phyloP scores from a whole-genome alignment of 2,329 filamentous ascomycete species.

The Paecilomyces niveus region DNA sequence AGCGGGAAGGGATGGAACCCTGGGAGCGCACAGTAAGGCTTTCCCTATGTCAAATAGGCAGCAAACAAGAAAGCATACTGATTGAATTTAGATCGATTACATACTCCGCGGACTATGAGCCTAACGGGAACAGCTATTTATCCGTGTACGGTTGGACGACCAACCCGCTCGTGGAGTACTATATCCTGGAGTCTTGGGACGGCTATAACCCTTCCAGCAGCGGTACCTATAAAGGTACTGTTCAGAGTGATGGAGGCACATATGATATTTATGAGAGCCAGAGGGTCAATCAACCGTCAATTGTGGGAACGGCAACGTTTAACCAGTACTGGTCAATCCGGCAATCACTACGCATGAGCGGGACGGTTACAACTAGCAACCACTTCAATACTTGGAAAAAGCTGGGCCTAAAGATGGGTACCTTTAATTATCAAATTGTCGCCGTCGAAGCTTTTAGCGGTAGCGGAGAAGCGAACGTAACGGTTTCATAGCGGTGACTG shows the following conservation, averaged over 20 bases:
- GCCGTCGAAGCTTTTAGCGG: constrained; percentile 26
- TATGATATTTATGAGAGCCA: constrained; percentile 32
- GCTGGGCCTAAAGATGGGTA: constrained; percentile 25
- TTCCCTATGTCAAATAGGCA: constrained; percentile 22
- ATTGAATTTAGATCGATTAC: too few relatives aligned
- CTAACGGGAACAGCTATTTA: constrained; percentile 5
- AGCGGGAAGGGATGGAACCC: too few relatives aligned
- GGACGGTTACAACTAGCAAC: constrained; percentile 27
- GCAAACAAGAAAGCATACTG: constrained; percentile 6
- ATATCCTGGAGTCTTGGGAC: constrained; percentile 28
- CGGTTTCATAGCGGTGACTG: too few relatives aligned
- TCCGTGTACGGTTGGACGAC: constrained; percentile 37
- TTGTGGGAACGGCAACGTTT: constrained; percentile 33
- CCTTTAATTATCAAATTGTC: constrained; percentile 34
- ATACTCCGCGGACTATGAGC: too few relatives aligned
- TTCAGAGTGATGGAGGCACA: constrained; percentile 27
- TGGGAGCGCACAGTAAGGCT: constrained; percentile 4
- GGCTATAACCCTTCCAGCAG: constrained; percentile 19
- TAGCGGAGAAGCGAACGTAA: too few relatives aligned
- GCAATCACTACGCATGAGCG: constrained; percentile 23
- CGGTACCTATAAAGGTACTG: constrained; percentile 24
- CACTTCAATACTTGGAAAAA: constrained; percentile 29
- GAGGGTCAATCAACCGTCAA: constrained; percentile 32
- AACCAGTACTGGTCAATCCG: constrained; percentile 38
- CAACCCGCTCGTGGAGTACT: constrained; percentile 27